phyloP scores from a whole-genome alignment of 306 rosid genomes.

The Sindora glabra region DNA sequence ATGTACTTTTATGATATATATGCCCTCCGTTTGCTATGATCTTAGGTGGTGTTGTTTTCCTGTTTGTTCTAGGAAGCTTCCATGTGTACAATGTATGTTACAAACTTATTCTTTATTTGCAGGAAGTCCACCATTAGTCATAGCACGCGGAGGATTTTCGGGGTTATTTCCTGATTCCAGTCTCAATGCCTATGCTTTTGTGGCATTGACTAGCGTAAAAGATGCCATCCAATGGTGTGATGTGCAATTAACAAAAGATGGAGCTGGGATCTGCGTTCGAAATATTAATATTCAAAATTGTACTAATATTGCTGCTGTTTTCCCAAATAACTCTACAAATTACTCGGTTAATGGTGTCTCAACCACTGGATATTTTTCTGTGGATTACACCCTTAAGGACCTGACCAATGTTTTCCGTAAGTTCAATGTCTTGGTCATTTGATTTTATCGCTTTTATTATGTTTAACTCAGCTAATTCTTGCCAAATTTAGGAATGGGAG shows the following conservation, averaged over 20 bases:
- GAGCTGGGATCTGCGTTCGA: conserved; percentile 61
- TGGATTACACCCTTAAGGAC: conserved; percentile 23
- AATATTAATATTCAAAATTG: conserved; percentile 41
- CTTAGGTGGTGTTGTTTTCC: not conserved
- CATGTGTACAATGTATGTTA: not conserved
- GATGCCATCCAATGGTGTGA: conserved; percentile 61
- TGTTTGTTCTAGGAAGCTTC: not conserved
- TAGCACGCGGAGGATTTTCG: conserved; percentile 87
- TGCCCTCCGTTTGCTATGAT: too few relatives aligned
- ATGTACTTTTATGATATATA: not conserved
- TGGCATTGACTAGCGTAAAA: not conserved
- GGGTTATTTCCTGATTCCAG: conserved; percentile 86
- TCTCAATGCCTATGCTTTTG: conserved; percentile 25
- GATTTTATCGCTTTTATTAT: too few relatives aligned
- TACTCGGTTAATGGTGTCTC: conserved; percentile 24
- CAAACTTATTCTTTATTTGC: conserved; percentile 20
- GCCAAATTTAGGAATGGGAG: too few relatives aligned
- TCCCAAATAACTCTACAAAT: not conserved
- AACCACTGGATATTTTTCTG: conserved; percentile 25
- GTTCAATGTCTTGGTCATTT: too few relatives aligned
- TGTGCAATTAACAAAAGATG: conserved; percentile 79
- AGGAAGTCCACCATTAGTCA: conserved; percentile 60
- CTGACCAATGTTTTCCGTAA: too few relatives aligned
- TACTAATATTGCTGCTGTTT: not conserved
- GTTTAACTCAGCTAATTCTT: too few relatives aligned